Conservation (phyloP, 768 basidiomycete species). For the Polyporus arcularius region DNA sequence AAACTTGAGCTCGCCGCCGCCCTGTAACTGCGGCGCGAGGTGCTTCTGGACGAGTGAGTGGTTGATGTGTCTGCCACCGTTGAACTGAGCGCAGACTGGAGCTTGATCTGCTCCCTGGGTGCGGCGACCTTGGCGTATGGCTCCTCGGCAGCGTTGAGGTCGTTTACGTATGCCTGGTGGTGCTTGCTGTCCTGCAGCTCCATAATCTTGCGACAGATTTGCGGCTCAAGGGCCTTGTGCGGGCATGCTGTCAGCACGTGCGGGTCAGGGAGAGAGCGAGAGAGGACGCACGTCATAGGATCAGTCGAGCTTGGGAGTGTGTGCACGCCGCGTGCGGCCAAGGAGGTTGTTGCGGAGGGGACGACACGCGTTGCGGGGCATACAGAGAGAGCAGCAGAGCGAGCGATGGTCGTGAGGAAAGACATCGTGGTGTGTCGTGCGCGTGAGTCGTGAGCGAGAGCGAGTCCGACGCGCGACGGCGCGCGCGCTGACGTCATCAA, state of each 20-base stretch:
- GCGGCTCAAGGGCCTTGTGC: constrained; percentile 75
- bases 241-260: background rate
- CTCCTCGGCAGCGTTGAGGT: constrained; percentile 91
- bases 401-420: constrained; percentile 19
- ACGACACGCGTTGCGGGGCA: constrained; percentile 44
- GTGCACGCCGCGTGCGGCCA: constrained; percentile 52
- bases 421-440: constrained; percentile 11
- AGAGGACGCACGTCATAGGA: constrained; percentile 62
- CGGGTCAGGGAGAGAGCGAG: constrained; percentile 5
- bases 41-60: constrained; percentile 98
- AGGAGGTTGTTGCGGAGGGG: constrained; percentile 38
- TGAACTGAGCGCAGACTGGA: constrained; percentile 94
- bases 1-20: constrained; percentile 63
- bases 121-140: constrained; percentile 66
- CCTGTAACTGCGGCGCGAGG: constrained; percentile 69
- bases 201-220: constrained; percentile 93
- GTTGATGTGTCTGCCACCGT: constrained; percentile 95
- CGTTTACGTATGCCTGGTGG: constrained; percentile 91
- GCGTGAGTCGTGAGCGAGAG: no score
- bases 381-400: constrained; percentile 25
- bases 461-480: no score
- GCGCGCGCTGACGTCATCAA: no score
- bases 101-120: constrained; percentile 73
- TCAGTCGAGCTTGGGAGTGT: constrained; percentile 79
- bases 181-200: constrained; percentile 90